Evolutionary conservation across 345 rosid genomes (phyloP).

Genomic region (Citrus trifoliata): DNA sequence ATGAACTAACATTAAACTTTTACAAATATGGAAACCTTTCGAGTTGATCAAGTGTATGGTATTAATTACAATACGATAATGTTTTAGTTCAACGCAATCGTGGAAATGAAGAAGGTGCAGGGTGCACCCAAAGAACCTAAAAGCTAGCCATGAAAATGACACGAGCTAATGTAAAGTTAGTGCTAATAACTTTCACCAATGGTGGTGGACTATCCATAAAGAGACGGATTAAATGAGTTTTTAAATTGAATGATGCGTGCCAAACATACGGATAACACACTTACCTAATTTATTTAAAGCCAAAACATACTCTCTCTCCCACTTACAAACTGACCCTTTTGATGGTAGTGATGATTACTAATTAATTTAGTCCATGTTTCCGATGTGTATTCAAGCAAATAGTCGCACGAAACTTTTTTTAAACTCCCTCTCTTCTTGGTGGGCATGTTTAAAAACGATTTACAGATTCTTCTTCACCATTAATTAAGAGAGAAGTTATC

Average conservation of each 20-base stretch:
- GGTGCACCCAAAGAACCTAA: background rate
- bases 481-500: too few species aligned
- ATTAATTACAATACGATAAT: background rate
- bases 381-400: background rate
- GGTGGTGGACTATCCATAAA: constrained; percentile 18
- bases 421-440: background rate
- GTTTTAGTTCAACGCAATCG: background rate
- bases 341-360: background rate
- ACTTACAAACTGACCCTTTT: background rate
- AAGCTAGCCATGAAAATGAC: background rate
- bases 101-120: background rate
- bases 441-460: background rate
- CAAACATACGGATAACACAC: constrained; percentile 19
- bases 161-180: background rate
- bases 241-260: constrained; percentile 10
- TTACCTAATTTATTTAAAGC: constrained; percentile 9
- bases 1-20: too few species aligned
- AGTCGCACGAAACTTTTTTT: background rate
- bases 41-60: background rate
- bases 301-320: background rate
- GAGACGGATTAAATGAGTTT: background rate
- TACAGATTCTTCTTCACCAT: too few species aligned
- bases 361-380: background rate
- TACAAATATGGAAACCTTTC: too few species aligned
- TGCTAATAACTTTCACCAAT: constrained; percentile 11